A percentile compares a stretch with the other conserved stretches of the same genome.
Conservation (phyloP, 1,139 yeast species). For the Magnusiomyces paraingens region DNA sequence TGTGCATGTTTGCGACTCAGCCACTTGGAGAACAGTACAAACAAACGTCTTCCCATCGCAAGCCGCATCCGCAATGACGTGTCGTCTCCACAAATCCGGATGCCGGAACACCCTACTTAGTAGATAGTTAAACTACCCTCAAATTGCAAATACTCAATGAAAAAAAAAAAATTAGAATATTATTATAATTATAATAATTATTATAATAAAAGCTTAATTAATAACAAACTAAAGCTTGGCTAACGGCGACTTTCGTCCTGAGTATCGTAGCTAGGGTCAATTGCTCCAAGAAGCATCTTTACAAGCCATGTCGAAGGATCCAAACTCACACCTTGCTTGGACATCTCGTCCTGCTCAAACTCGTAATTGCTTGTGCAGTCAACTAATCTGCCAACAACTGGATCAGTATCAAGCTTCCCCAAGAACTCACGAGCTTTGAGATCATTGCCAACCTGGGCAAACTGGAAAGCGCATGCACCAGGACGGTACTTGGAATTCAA, state of each 20-base stretch:
- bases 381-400: conserved; percentile 28
- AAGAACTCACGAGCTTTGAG: conserved; percentile 30
- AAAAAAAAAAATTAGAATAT: not conserved
- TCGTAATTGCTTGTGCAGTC: conserved; percentile 31
- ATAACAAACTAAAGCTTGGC: too few relatives aligned
- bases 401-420: conserved; percentile 27
- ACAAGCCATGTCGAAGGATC: conserved; percentile 30
- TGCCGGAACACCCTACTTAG: too few relatives aligned
- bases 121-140: too few relatives aligned
- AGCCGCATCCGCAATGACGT: too few relatives aligned
- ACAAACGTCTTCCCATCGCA: too few relatives aligned
- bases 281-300: conserved; percentile 29
- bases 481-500: conserved; percentile 26
- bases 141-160: not conserved
- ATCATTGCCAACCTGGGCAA: conserved; percentile 33
- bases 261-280: conserved; percentile 28
- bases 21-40: too few relatives aligned
- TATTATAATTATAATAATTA: not conserved
- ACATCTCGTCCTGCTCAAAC: conserved; percentile 32
- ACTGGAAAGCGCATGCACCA: conserved; percentile 31
- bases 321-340: conserved; percentile 27
- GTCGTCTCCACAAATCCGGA: too few relatives aligned
- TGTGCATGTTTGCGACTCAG: too few relatives aligned
- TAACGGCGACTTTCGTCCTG: conserved; percentile 23
- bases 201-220: not conserved